Evolutionary conservation across 2,329 filamentous ascomycete species (phyloP), one percentile per base, ranked within the genome.

Genomic region (Phialophora verrucosa): DNA sequence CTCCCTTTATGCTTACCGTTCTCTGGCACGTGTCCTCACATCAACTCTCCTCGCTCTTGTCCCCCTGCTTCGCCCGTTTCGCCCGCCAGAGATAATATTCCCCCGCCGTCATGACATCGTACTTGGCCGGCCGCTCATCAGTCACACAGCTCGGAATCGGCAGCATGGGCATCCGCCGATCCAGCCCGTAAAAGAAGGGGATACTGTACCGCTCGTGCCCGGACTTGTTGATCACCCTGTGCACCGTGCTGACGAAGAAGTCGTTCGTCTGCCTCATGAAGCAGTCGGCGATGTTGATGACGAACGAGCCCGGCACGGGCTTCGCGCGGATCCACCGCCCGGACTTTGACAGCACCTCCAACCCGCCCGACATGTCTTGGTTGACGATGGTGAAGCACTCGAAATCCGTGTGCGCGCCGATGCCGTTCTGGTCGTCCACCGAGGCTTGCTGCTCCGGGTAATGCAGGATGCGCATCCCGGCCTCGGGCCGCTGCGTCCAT

Each of bases 331-430:
- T 77, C 81, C 80, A 83, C 29, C 78, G 74, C 0, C 80, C 80
- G 2, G 76, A 74, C 38, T 80, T 80, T 50, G 78, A 80, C 12
- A 83, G 72, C 0, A 83, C 81, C 65, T 83, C 79, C 4, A 83
- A 73, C 0, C 81, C 81, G 0, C 81, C 81, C 0, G 72, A 73
- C 4, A 74, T 64, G 57, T 83, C 81, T 57, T 83, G 81, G 11
- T 79, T 77, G 1, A 84, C 75, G 62, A 83, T 82, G 0, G 82
- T 84, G 64, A 84, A 81, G 63, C 81, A 81, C 55, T 82, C 78
- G 32, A 83, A 80, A 65, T 84, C 82, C 2, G 82, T 84, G 62
- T 84, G 82, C 0, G 82, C 77, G 12, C 78, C 78, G 35, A 80
- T 79, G 3, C 80, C 80, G 63, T 79, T 76, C 6, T 76, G 74